phyloP scores from a whole-genome alignment of 1,284 basidiomycete genomes.

The Ceratobasidium theobromae region DNA sequence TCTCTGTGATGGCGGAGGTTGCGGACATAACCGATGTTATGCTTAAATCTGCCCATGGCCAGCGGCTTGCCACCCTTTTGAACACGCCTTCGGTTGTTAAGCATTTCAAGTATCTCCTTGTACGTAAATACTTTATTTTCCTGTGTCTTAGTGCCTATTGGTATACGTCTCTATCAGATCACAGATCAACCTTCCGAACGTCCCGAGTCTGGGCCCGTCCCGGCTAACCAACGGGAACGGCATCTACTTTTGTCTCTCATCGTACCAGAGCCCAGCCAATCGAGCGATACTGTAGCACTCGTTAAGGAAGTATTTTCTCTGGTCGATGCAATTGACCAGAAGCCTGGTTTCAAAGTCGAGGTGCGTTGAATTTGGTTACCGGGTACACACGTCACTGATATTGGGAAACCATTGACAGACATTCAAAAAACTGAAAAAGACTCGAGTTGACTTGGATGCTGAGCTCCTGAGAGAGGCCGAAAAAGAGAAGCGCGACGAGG shows the following conservation, averaged over 20 bases:
- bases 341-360: constrained; percentile 65
- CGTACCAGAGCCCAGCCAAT: constrained; percentile 55
- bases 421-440: constrained; percentile 67
- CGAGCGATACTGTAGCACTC: constrained; percentile 57
- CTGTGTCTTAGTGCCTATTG: background rate
- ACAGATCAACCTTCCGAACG: constrained; percentile 80
- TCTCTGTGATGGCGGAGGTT: constrained; percentile 79
- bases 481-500: constrained; percentile 72
- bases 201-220: constrained; percentile 54
- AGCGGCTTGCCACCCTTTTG: constrained; percentile 60
- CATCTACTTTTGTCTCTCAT: constrained; percentile 69
- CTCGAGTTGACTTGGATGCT: constrained; percentile 68
- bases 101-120: constrained; percentile 74
- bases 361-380: constrained; percentile 37
- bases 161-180: constrained; percentile 48
- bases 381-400: background rate
- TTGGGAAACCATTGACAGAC: constrained; percentile 47
- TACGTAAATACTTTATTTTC: constrained; percentile 41
- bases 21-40: constrained; percentile 79
- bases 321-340: constrained; percentile 64
- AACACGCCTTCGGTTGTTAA: constrained; percentile 65
- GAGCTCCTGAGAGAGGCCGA: constrained; percentile 65
- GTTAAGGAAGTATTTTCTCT: constrained; percentile 70
- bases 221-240: constrained; percentile 56
- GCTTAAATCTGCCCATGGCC: constrained; percentile 61